Evolutionary conservation across 2,329 filamentous ascomycete genomes (phyloP).

Genomic region (Fusarium longipes): DNA sequence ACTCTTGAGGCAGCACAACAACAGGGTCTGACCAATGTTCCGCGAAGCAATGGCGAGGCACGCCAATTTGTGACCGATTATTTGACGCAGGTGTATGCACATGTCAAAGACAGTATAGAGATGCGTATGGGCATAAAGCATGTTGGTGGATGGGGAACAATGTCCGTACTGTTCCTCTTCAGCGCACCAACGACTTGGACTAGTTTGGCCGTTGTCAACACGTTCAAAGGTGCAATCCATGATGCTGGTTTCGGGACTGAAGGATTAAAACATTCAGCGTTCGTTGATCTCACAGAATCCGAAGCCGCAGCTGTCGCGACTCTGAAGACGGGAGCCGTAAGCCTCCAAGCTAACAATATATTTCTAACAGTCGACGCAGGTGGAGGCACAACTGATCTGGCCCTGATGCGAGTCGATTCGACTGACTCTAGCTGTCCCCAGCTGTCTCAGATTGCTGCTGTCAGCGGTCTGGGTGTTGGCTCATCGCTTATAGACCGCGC

Average conservation of each 20-base stretch:
- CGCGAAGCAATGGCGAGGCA: slow-evolving; percentile 55
- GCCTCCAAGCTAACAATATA: background rate
- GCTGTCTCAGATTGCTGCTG: background rate
- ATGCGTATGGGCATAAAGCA: slow-evolving; percentile 53
- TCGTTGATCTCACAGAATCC: slow-evolving; percentile 60
- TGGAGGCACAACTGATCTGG: slow-evolving; percentile 5
- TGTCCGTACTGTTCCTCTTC: slow-evolving; percentile 65
- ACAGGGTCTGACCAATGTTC: slow-evolving; percentile 57
- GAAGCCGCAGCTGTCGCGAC: slow-evolving; percentile 60
- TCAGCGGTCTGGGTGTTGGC: slow-evolving; percentile 48
- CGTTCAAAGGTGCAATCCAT: slow-evolving; percentile 60
- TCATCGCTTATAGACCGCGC: slow-evolving; percentile 59
- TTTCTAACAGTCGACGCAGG: slow-evolving; percentile 6
- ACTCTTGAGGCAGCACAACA: slow-evolving; percentile 57
- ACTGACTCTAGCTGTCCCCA: background rate
- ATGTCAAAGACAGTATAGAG: slow-evolving; percentile 60
- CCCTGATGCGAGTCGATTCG: slow-evolving; percentile 1
- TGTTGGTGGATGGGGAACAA: slow-evolving; percentile 55
- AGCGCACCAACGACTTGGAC: slow-evolving; percentile 69
- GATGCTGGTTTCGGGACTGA: slow-evolving; percentile 62
- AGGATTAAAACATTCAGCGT: slow-evolving; percentile 52
- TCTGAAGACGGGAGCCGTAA: background rate
- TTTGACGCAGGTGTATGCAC: slow-evolving; percentile 59
- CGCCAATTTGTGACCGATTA: slow-evolving; percentile 62
- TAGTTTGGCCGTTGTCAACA: slow-evolving; percentile 61